Conservation (phyloP, 345 rosid species). For the Psidium guajava region DNA sequence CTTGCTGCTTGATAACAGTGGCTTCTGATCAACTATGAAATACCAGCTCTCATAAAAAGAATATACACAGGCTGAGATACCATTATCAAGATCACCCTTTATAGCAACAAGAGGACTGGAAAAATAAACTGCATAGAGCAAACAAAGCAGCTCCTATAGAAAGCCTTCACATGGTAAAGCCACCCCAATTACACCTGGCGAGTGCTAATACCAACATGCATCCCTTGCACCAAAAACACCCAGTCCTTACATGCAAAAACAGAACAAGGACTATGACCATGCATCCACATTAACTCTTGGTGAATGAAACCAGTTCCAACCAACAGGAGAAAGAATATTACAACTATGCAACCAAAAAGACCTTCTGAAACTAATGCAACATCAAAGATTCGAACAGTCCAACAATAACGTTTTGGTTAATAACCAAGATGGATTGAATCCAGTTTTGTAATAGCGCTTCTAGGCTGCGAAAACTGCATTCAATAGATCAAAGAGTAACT, state of each 20-base stretch:
- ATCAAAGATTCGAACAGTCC: neutral
- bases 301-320: neutral
- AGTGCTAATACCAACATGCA: neutral
- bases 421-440: neutral
- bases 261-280: neutral
- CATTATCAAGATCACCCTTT: neutral
- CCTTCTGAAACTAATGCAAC: neutral
- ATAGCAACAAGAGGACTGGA: neutral
- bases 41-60: neutral
- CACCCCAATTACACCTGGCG: neutral
- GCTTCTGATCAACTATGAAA: neutral
- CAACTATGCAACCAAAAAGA: neutral
- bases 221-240: neutral
- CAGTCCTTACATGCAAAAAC: neutral
- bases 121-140: neutral
- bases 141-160: neutral
- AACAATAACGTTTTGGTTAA: neutral
- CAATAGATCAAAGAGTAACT: neutral
- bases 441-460: neutral
- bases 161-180: neutral
- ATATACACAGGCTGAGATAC: neutral
- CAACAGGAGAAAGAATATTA: neutral
- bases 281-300: neutral
- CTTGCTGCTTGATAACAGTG: neutral
- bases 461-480: neutral